Base-by-base conservation (phyloP, 1,284 basidiomycete species). In the Volvariella surrecta region DNA sequence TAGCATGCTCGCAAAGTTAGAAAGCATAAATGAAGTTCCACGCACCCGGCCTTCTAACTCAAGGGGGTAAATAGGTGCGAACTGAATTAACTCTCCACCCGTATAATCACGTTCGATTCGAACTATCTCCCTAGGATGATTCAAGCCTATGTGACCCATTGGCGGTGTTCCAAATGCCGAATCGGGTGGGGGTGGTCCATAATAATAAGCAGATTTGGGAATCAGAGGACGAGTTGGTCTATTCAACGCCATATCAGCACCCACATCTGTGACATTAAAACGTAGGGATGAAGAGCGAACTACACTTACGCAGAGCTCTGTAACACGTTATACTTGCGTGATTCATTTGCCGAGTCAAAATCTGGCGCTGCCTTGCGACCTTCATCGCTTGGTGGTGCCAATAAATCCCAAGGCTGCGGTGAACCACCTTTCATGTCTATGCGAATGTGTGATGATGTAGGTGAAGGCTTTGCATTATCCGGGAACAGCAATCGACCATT, bases 81-180 rank as follows among this genome's bases (percentile, higher is more conserved):
- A 88, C 58, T 92, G 89, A 9, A 77, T 69, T 17, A 91, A 63
- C 57, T 92, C 89, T 3, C 89, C 89, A 0, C 82, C 77, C 13
- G 70, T 74, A 54, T 90, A 92, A 59, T 92, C 89, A 37, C 89
- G 68, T 60, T 92, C 89, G 40, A 92, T 68, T 30, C 89, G 72
- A 45, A 92, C 65, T 47, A 92, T 76, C 62, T 92, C 89, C 42
- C 89, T 76, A n/a, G 89, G 87, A 53, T 87, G 79, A 57, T 91
- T 84, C 17, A 84, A 61, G 4, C 86, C 86, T 45, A 91, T 81
- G 43, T 82, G 81, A 1, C 89, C 89, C n/a, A 82, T 61, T 1
- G 88, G 86, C 13, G 70, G 61, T 1, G 82, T 82, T 2, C 85
- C 85, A 56, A 77, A 92, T 19, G 87, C 88, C 22, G 82, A 73